Conservation (phyloP, 345 rosid genomes). For the Diplotaxis tenuifolia region DNA sequence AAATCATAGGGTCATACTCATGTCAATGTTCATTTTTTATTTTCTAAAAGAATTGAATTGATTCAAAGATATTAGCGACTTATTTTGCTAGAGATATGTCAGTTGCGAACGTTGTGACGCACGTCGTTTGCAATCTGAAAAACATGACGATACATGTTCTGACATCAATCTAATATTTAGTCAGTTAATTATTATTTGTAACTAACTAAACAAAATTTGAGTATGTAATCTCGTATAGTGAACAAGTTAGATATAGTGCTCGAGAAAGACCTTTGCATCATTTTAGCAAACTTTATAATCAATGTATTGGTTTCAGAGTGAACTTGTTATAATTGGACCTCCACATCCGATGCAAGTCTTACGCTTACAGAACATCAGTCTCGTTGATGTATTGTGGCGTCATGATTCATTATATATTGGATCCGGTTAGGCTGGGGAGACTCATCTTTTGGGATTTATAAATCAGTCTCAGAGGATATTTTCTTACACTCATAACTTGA, state of each 20-base stretch:
- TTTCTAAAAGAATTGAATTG: not conserved
- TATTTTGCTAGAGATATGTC: not conserved
- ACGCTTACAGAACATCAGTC: no score
- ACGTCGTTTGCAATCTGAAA: conserved; percentile 10
- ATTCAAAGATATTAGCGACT: not conserved
- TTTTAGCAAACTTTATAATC: not conserved
- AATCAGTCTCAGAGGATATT: no score
- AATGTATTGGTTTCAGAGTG: no score
- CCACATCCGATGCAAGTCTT: no score
- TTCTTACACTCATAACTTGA: no score
- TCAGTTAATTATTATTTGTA: not conserved
- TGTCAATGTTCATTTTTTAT: conserved; percentile 1
- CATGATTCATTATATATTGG: no score
- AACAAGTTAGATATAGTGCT: not conserved
- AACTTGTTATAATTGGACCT: no score
- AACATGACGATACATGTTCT: conserved; percentile 21
- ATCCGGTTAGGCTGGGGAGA: no score
- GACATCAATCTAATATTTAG: not conserved
- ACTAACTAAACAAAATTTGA: not conserved
- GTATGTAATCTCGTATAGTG: not conserved
- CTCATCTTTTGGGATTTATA: no score
- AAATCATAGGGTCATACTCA: conserved; percentile 2
- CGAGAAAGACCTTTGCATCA: not conserved
- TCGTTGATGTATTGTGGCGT: no score
- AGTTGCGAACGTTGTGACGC: conserved; percentile 9